Evolutionary conservation across 257 asterid genomes (phyloP), one percentile per base, ranked within the genome.

Genomic region (Nicotiana obtusifolia): DNA sequence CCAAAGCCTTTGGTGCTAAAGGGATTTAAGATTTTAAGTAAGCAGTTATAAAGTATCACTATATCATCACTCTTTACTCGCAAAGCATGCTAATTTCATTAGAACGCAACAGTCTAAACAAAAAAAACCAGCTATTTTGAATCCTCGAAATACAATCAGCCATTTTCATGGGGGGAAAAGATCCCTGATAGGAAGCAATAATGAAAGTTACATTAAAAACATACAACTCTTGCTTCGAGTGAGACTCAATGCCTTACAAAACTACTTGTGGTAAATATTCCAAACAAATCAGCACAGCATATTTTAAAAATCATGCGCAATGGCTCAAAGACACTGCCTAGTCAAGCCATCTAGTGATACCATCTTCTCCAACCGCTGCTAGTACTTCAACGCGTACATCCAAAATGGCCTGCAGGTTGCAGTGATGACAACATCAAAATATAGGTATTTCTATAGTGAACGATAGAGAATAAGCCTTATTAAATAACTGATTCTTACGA

Each of bases 341-440:
- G 84, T 94, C 98, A 77, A 96, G 97, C 99, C 99, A 96, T 82
- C 98, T 97, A 62, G 98, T 90, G 28, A 96, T 88, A 31, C 99
- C 99, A 69, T 96, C 99, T 84, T 96, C 98, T 64, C 98, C 98
- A 24, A 90, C 87, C 14, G 98, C 91, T 61, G 99, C 99, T 82
- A 96, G 88, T 61, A 96, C 89, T 85, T 94, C 99, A 64, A 96
- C 85, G 64, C 91, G 90, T 80, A 94, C 99, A 75, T 96, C 95
- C 90, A 96, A 83, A 82, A 89, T 84, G 6, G 97, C 99, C 99
- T 96, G 93, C 91, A 88, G 20, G 80, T 78, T 28, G 44, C 37
- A 80, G 13, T 16, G 15, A 37, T 3, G 60, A 37, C 66, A 78
- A 44, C 44, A 83, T 3, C 37, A 53, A 53, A 20, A 57, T 28